Evolutionary conservation across 352 stramenopile species (phyloP).

Genomic region (Poterioochromonas sp.): DNA sequence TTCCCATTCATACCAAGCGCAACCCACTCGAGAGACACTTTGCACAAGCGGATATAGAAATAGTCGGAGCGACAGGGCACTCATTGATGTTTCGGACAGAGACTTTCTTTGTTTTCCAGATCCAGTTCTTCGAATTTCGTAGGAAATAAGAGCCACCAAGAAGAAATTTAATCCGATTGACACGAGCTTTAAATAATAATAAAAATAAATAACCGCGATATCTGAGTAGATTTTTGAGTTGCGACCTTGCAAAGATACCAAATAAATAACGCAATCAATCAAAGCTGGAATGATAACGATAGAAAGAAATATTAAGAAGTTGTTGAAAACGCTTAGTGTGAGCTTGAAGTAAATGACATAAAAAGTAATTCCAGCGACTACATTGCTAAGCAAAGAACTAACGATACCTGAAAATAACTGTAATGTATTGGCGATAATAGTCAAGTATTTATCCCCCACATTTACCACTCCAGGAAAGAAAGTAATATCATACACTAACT

Average conservation of each 20-base stretch:
- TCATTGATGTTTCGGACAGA: neutral
- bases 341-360: neutral
- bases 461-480: neutral
- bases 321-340: neutral
- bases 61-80: neutral
- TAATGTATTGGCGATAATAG: neutral
- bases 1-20: neutral
- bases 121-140: neutral
- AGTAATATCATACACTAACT: neutral
- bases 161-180: neutral
- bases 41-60: neutral
- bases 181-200: neutral
- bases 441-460: neutral
- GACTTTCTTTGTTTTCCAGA: neutral
- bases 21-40: neutral
- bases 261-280: neutral
- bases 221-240: neutral
- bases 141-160: neutral
- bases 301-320: neutral
- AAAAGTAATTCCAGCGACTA: neutral
- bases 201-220: neutral
- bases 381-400: neutral
- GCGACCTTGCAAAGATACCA: neutral
- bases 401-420: neutral
- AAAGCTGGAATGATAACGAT: neutral